phyloP scores from a whole-genome alignment of 768 basidiomycete genomes.

The Mycena chlorophos region DNA sequence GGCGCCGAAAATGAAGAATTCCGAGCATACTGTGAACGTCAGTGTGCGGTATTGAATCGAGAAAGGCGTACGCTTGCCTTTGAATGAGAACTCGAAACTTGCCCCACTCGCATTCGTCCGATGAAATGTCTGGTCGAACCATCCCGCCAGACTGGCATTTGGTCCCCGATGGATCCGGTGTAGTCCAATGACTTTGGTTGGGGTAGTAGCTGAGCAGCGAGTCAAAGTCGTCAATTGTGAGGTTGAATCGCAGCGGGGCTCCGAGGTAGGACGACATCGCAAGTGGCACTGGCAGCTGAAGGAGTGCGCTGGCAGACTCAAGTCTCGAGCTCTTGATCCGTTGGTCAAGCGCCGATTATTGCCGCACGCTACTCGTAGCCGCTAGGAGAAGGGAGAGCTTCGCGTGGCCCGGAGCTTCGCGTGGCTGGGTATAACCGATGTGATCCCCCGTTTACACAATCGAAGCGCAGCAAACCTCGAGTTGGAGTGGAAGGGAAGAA shows the following conservation, averaged over 20 bases:
- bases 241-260: slow-evolving; percentile 1
- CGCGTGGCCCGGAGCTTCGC: too few relatives aligned
- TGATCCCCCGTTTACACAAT: too few relatives aligned
- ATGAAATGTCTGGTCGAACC: slow-evolving; percentile 22
- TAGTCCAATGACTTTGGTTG: slow-evolving; percentile 18
- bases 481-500: too few relatives aligned
- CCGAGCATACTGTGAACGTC: background rate
- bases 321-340: too few relatives aligned
- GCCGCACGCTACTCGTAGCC: too few relatives aligned
- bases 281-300: too few relatives aligned
- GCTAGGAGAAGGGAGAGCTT: too few relatives aligned
- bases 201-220: slow-evolving; percentile 20
- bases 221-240: slow-evolving; percentile 23
- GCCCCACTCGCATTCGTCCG: slow-evolving; percentile 15
- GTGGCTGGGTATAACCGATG: too few relatives aligned
- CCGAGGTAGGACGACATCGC: background rate
- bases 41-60: background rate
- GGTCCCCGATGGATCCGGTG: slow-evolving; percentile 20
- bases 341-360: too few relatives aligned
- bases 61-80: slow-evolving; percentile 2
- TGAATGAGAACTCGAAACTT: slow-evolving; percentile 16
- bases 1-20: slow-evolving; percentile 17
- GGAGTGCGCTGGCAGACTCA: too few relatives aligned
- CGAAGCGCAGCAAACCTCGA: too few relatives aligned
- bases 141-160: slow-evolving; percentile 8